Evolutionary conservation across 2,329 filamentous ascomycete species (phyloP), one percentile per base, ranked within the genome.

Genomic region (Endoconidiophora polonica): DNA sequence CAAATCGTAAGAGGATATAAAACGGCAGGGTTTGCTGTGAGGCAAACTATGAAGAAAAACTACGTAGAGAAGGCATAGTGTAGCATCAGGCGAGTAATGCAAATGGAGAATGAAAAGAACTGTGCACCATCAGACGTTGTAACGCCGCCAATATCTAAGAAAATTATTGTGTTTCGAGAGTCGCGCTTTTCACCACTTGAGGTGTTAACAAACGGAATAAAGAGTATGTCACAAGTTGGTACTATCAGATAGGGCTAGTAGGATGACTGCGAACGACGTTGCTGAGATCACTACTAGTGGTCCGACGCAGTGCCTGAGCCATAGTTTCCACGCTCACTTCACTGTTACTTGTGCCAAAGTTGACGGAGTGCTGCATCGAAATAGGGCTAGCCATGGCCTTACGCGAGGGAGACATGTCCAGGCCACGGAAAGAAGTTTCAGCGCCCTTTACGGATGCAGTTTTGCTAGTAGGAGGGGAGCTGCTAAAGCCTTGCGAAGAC

Each of bases 261-360:
- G 77, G 75, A 47, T 69, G 65, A 63, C 77, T 80, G 54, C 73
- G 67, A 44, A 70, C 61, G 44, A 65, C 67, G 16, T 33, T 33
- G 56, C 70, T 69, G 52, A 95, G 66, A 61, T 95, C 90, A 16
- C 83, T 77, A 64, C 86, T 94, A 42, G 80, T 85, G 12, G 87
- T 94, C 63, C 85, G 81, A 60, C 84, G 73, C 59, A 95, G 68
- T 14, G 86, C 88, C 65, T 95, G 87, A 48, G 81, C 75, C 88
- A 95, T 94, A 3, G 88, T 95, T 69, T 95, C 87, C 56, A 95
- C 83, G 53, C 83, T 86, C 53, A 95, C 68, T 55, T 94, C 88
- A 54, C 69, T 68, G 45, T 70, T 63, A 33, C 59, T 54, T 39
- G 57, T 53, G 12, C 63, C 48, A 56, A 76, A 65, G 48, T 75